Evolutionary conservation across 331 rosid species (phyloP), one percentile per base, ranked within the genome.

Genomic region (Erythrophleum ivorense): DNA sequence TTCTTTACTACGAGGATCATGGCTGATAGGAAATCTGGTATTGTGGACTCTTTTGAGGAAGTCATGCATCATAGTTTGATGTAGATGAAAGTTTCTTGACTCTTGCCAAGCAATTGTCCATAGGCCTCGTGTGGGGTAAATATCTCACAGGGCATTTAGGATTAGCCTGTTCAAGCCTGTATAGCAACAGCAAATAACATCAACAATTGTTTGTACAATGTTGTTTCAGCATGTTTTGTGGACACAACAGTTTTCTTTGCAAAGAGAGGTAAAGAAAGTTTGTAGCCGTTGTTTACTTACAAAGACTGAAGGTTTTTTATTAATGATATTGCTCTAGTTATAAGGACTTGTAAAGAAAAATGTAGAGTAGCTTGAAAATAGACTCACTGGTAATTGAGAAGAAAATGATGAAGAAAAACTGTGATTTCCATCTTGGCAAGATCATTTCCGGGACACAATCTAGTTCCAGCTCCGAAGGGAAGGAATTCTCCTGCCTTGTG

Each of bases 361-460:
- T 24, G 67, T 38, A 4, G 6, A 38, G 33, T 9, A 19, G 43
- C 2, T n/a, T 48, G 31, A 49, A 71, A 11, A 46, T 29, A 7
- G 16, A 67, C 89, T 90, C 53, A 91, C 98, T 36, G 58, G 73
- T 95, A 92, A 73, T 87, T 77, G 7, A 92, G 89, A 82, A 92
- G 85, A 72, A 90, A 95, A 85, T 92, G 40, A 55, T 95, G 98
- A 53, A 95, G 97, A 80, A 95, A 95, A 75, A 90, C 86, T 10
- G 91, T 79, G 57, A 95, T 85, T 90, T 95, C 98, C 80, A 92
- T 46, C 89, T 92, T 90, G 24, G 98, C 98, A 10, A 95, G 92
- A 86, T 95, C 98, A 60, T 95, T 95, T 73, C 98, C 98, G 0
- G 97, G 98, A 82, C 98, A 95, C 74, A 91, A 48, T 65, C 97